These are phyloP conservation scores for Rhizomucor pusillus DNA, from an alignment of 371 early-diverging fungal species.

Conservation along the genomic window DNA sequence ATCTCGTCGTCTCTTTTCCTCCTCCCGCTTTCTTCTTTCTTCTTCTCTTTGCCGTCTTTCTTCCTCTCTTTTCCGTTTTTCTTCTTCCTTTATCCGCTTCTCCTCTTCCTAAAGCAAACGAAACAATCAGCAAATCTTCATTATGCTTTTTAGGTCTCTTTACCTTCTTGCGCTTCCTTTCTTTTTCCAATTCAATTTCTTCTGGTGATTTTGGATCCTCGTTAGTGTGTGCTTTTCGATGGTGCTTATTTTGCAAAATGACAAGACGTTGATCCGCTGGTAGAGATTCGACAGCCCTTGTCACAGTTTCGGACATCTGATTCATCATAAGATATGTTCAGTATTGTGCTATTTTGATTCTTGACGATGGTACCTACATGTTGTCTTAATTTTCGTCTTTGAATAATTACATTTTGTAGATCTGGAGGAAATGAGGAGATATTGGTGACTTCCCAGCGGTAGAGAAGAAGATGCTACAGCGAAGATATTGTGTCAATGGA, in stretches of 20 bases:
- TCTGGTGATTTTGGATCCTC: slow-evolving; percentile 13
- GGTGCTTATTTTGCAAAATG: slow-evolving; percentile 12
- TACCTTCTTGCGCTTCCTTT: slow-evolving; percentile 21
- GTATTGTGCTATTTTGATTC: background rate
- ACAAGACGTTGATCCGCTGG: slow-evolving; percentile 16
- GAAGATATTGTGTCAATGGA: too few relatives aligned
- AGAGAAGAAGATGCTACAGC: slow-evolving; percentile 41
- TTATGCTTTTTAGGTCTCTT: background rate
- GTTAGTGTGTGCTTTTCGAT: slow-evolving; percentile 14
- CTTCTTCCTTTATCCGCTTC: slow-evolving; percentile 15
- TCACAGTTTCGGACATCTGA: slow-evolving; percentile 22
- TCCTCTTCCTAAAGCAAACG: slow-evolving; percentile 10
- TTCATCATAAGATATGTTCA: background rate
- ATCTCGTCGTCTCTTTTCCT: slow-evolving; percentile 33
- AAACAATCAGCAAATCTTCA: slow-evolving; percentile 5
- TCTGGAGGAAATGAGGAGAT: slow-evolving; percentile 33
- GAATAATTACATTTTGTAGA: slow-evolving; percentile 18
- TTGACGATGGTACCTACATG: slow-evolving; percentile 13
- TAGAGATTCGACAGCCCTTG: slow-evolving; percentile 8
- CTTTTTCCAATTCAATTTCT: slow-evolving; percentile 21
- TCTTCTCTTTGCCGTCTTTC: slow-evolving; percentile 38
- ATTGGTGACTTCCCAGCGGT: slow-evolving; percentile 60
- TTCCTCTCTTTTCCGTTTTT: slow-evolving; percentile 16
- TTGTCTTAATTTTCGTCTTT: slow-evolving; percentile 27
- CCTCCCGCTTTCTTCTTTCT: slow-evolving; percentile 36